Base-by-base conservation (phyloP, 176 grass and related monocot genomes). In the Poa pratensis region DNA sequence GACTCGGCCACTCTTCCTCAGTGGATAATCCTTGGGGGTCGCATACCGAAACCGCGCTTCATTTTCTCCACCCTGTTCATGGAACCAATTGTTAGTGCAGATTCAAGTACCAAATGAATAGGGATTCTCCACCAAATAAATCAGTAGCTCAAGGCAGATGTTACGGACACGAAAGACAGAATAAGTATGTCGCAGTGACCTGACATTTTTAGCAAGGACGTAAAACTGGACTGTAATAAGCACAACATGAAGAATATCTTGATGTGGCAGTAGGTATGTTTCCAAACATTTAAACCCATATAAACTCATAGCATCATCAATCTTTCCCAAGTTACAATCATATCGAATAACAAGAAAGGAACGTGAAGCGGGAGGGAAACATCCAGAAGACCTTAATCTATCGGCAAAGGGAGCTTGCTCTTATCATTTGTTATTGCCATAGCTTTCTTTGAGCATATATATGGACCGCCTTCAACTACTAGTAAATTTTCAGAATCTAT, bases 21-120 rank as follows among this genome's bases (percentile, higher is more conserved):
- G 14, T 80, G 85, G 43, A 76, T 69, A 76, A 75, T 76, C 83
- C 92, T 91, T 15, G 94, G 96, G 24, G 79, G 82, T 27, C 94
- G 82, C 97, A 99, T 99, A 1, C 97, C 97, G 18, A 96, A 99
- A 18, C 97, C 97, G 1, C 79, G 90, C 80, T 95, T 96, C 90
- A 94, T 90, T 46, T 94, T 99, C 94, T 99, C 97, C 1, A 99
- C 84, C 7, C 97, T 99, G 91, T 76, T 65, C 28, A 51, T 19
- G 35, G 15, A 49, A 39, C 28, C 19, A 81, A 39, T 34, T 64
- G 30, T 87, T 42, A 86, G 73, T 66, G 28, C 46, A 73, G 66
- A 5, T 23, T 45, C 43, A 51, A 18, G 69, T 10, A 27, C 9
- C 46, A 70, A 42, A 17, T n/a, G 67, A 17, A 57, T 7, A 30